Conservation (phyloP, 371 early-diverging fungal genomes). For the Syncephalastrum racemosum region DNA sequence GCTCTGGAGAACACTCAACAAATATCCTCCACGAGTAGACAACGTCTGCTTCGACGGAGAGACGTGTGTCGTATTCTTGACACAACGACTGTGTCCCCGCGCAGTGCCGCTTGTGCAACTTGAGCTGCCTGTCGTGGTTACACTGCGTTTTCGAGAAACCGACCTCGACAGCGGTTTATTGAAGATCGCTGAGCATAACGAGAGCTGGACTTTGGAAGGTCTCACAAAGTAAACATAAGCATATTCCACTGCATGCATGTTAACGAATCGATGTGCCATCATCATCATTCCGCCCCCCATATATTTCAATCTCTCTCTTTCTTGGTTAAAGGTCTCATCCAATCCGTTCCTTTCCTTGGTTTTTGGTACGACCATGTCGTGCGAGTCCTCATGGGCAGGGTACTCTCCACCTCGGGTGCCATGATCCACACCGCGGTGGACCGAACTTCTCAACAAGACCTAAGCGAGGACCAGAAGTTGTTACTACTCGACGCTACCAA, state of each 20-base stretch:
- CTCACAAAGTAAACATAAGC: neutral
- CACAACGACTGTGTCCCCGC: slow-evolving; percentile 20
- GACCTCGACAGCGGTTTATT: slow-evolving; percentile 20
- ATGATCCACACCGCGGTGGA: slow-evolving; percentile 11
- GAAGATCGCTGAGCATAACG: slow-evolving; percentile 18
- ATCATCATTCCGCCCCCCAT: neutral
- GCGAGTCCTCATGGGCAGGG: slow-evolving; percentile 12
- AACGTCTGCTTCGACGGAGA: slow-evolving; percentile 22
- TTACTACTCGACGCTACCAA: too few relatives aligned
- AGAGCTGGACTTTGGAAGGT: slow-evolving; percentile 32
- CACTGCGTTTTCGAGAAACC: slow-evolving; percentile 21
- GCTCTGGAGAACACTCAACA: slow-evolving; percentile 24
- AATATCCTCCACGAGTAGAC: slow-evolving; percentile 15
- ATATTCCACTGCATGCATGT: neutral
- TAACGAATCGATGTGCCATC: neutral
- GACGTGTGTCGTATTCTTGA: slow-evolving; percentile 21
- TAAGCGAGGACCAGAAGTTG: too few relatives aligned
- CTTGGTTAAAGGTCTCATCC: slow-evolving; percentile 9
- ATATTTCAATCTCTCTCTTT: neutral
- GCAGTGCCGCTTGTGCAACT: slow-evolving; percentile 21
- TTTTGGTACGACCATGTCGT: slow-evolving; percentile 18
- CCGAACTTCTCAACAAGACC: too few relatives aligned
- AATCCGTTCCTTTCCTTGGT: slow-evolving; percentile 11
- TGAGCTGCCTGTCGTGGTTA: slow-evolving; percentile 20
- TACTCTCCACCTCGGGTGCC: slow-evolving; percentile 12